phyloP scores from a whole-genome alignment of 345 rosid genomes.

The Salix caprea region DNA sequence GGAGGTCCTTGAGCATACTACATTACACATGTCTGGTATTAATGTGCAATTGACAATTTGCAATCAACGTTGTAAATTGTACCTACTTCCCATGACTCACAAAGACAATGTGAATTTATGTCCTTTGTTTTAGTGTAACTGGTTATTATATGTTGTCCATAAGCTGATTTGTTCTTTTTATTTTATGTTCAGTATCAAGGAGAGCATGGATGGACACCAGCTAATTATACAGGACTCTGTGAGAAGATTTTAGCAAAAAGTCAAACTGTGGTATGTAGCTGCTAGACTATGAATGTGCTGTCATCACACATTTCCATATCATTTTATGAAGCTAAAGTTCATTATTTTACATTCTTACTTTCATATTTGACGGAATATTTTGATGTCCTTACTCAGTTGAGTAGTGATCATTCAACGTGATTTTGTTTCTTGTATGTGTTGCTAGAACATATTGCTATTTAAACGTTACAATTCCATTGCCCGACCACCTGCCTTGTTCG shows the following conservation, averaged over 20 bases:
- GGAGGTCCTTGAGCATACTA: not conserved
- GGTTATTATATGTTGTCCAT: not conserved
- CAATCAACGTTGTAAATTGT: not conserved
- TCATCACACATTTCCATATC: too few relatives aligned
- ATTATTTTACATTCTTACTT: too few relatives aligned
- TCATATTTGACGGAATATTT: too few relatives aligned
- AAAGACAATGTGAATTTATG: not conserved
- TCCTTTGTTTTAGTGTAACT: not conserved
- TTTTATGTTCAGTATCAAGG: constrained; percentile 67
- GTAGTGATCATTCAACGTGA: too few relatives aligned
- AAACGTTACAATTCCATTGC: not conserved
- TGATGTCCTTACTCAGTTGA: too few relatives aligned
- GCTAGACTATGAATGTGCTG: constrained; percentile 6
- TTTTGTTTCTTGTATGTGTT: not conserved
- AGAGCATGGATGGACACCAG: constrained; percentile 80
- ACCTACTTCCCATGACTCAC: not conserved
- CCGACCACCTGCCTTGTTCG: not conserved
- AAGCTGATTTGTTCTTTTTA: constrained; percentile 14
- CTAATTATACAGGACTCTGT: constrained; percentile 78
- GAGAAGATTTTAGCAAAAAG: constrained; percentile 92
- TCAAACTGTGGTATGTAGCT: constrained; percentile 81
- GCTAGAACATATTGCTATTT: not conserved
- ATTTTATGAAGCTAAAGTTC: too few relatives aligned
- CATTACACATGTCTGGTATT: not conserved
- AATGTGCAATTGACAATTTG: not conserved